Conservation (phyloP, 805 yeast species). For the Limtongia smithiae region DNA sequence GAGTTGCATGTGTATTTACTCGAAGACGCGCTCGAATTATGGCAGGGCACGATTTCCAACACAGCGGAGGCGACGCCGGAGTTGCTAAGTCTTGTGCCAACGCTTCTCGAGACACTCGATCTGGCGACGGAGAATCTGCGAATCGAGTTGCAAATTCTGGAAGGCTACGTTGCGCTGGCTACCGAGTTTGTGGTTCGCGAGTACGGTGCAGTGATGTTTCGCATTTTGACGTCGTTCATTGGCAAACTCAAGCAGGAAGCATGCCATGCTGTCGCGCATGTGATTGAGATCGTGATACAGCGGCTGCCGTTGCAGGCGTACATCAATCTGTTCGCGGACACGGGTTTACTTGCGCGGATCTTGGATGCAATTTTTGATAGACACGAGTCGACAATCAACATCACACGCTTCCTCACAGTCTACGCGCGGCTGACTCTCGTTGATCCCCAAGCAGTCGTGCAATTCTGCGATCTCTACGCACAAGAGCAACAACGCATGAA, state of each 20-base stretch:
- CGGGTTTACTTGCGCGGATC: slow-evolving; percentile 34
- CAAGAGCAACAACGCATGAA: neutral
- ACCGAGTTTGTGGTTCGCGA: slow-evolving; percentile 31
- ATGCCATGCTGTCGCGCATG: slow-evolving; percentile 22
- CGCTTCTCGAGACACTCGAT: slow-evolving; percentile 56
- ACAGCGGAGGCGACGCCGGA: slow-evolving; percentile 47
- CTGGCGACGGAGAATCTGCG: slow-evolving; percentile 52
- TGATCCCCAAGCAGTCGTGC: slow-evolving; percentile 27
- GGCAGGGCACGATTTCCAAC: slow-evolving; percentile 59
- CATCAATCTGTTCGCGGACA: slow-evolving; percentile 32
- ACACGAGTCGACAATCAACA: slow-evolving; percentile 37
- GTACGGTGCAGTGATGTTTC: slow-evolving; percentile 29
- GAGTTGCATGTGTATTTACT: slow-evolving; percentile 54
- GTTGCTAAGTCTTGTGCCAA: slow-evolving; percentile 47
- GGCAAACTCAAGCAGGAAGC: slow-evolving; percentile 23
- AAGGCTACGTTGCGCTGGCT: slow-evolving; percentile 37
- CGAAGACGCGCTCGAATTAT: slow-evolving; percentile 84
- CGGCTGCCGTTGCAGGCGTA: slow-evolving; percentile 22
- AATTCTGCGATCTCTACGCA: slow-evolving; percentile 23
- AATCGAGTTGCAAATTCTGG: slow-evolving; percentile 35
- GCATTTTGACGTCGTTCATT: slow-evolving; percentile 21
- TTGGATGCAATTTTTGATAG: slow-evolving; percentile 35
- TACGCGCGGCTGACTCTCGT: slow-evolving; percentile 32
- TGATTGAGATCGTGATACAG: slow-evolving; percentile 27
- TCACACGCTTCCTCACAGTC: slow-evolving; percentile 31